Conservation (phyloP, 805 yeast genomes). For the Metschnikowia dekortorum region DNA sequence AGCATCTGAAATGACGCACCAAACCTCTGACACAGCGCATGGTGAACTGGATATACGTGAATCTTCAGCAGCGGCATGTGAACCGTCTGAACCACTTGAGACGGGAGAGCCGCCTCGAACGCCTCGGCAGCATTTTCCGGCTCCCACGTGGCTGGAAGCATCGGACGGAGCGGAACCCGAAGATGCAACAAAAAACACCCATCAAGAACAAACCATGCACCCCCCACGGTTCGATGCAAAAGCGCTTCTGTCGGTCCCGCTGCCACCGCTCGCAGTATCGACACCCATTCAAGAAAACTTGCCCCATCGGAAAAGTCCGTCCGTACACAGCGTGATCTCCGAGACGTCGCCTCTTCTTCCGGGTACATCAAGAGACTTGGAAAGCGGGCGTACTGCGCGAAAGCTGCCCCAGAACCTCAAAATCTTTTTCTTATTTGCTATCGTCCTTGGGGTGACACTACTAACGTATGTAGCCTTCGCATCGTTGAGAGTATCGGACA, state of each 20-base stretch:
- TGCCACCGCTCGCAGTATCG: conserved; percentile 3
- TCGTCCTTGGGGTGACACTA: not conserved
- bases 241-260: not conserved
- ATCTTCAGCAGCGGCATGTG: not conserved
- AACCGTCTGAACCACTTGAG: not conserved
- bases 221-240: not conserved
- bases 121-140: not conserved
- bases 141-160: not conserved
- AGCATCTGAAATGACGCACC: not conserved
- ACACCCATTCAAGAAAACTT: not conserved
- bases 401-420: not conserved
- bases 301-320: not conserved
- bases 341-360: conserved; percentile 6
- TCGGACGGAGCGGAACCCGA: not conserved
- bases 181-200: not conserved
- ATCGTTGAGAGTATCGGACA: conserved; percentile 1
- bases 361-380: conserved; percentile 1
- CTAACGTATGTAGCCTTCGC: not conserved
- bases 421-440: not conserved
- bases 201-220: not conserved
- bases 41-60: not conserved
- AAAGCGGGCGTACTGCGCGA: conserved; percentile 1
- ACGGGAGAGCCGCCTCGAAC: not conserved
- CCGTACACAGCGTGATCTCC: not conserved
- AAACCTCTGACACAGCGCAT: not conserved